phyloP scores from a whole-genome alignment of 2,329 filamentous ascomycete species.

The Trichoderma polysporum region DNA sequence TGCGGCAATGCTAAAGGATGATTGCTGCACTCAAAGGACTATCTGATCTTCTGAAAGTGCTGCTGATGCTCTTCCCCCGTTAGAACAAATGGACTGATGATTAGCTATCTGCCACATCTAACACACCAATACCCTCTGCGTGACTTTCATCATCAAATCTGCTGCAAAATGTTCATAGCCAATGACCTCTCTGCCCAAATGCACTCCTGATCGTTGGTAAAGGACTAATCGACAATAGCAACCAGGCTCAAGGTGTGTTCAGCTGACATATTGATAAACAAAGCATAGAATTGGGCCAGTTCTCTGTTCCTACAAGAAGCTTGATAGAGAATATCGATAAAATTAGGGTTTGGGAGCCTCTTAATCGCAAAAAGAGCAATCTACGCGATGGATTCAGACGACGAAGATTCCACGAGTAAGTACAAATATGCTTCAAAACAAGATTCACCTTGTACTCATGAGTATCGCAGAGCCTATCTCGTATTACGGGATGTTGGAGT shows the following conservation, averaged over 20 bases:
- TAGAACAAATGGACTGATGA: not conserved
- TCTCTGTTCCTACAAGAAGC: not conserved
- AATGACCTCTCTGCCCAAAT: not conserved
- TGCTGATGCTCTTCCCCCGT: not conserved
- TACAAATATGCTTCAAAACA: not conserved
- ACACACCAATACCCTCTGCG: not conserved
- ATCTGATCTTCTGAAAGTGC: not conserved
- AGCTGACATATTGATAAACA: not conserved
- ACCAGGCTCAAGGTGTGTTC: not conserved
- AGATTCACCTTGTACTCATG: not conserved
- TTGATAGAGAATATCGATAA: not conserved
- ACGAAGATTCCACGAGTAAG: not conserved
- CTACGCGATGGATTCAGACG: not conserved
- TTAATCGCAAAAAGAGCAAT: not conserved
- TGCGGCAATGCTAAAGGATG: not conserved
- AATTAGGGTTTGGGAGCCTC: not conserved
- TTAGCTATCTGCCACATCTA: not conserved
- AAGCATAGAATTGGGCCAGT: not conserved
- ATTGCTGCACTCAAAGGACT: not conserved
- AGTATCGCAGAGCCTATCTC: not conserved
- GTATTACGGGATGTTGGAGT: conserved; percentile 23
- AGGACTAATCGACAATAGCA: not conserved
- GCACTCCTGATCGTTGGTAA: not conserved
- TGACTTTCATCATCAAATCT: not conserved
- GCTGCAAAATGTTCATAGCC: not conserved